Evolutionary conservation across 2,329 filamentous ascomycete genomes (phyloP), one percentile per base, ranked within the genome.

Genomic region (Ophiostoma himal-ulmi): DNA sequence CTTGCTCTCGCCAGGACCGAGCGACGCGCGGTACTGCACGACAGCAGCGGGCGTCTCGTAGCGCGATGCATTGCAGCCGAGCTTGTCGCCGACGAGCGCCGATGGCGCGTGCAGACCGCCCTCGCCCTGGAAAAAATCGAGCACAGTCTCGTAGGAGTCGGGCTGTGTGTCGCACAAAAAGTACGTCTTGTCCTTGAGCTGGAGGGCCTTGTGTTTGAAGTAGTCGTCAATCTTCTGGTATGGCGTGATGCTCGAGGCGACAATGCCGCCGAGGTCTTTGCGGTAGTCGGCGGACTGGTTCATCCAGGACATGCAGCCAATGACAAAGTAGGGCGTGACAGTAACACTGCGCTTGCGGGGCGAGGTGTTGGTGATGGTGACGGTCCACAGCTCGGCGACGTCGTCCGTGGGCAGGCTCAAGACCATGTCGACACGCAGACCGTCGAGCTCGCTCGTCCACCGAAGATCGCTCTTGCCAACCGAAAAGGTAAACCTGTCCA

Each of bases 291-390:
- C 84, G 41, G 83, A 83, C 75, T 86, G 85, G 75, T 86, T 87
- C 85, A 87, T 87, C 85, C 85, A 87, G 17, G 85, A 86, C 83
- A 86, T 86, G 77, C 85, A 86, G n/a, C 85, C 85, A 69, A 86
- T 81, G 48, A 84, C 82, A 76, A 87, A 87, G 74, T 86, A 86
- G 0, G 85, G 84, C 71, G 85, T 86, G 39, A 86, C 77, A 75
- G 83, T 84, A 72, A 86, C 75, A 65, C 79, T 82, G 17, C 84
- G 81, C 6, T 79, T 76, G 3, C 80, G 79, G 36, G 75, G 76
- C 0, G 83, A 83, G 8, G 83, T 69, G 73, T 87, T 87, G 20
- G 80, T 83, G 36, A 86, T 82, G 69, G 79, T 81, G 71, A 87
- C 77, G 26, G 80, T 83, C 85, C 85, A 87, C 30, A 87, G 78